Conservation (phyloP, 305 asterid genomes). For the Fraxinus ornus region DNA sequence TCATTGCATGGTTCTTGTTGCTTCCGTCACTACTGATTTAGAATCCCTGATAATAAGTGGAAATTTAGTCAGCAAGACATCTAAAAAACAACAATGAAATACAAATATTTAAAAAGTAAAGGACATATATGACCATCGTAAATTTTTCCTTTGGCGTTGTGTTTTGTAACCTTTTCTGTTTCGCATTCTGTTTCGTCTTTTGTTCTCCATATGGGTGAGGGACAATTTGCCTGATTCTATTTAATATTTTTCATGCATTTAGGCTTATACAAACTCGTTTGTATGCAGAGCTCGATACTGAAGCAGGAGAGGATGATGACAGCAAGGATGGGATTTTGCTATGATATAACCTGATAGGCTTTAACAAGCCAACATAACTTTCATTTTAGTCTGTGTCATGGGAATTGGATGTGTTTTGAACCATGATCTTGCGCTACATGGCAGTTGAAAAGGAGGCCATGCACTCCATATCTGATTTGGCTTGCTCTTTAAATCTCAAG, state of each 20-base stretch:
- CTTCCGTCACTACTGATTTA: not conserved
- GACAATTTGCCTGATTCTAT: not conserved
- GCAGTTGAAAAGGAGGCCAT: conserved; percentile 19
- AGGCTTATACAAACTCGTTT: not conserved
- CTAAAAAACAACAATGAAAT: not conserved
- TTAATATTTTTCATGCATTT: not conserved
- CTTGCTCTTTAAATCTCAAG: conserved; percentile 24
- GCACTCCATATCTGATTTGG: conserved; percentile 19
- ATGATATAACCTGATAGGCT: conserved; percentile 13
- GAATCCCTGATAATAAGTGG: not conserved
- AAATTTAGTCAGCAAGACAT: not conserved
- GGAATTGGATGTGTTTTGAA: conserved; percentile 17
- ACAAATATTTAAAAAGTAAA: not conserved
- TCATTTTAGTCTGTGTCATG: conserved; percentile 17
- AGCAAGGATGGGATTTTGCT: not conserved
- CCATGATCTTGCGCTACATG: conserved; percentile 14
- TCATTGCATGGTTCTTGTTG: not conserved
- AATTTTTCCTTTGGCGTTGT: not conserved
- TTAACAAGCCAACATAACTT: conserved; percentile 13
- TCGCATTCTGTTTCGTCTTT: not conserved
- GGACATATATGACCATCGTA: not conserved
- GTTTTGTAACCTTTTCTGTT: not conserved
- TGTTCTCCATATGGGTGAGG: not conserved
- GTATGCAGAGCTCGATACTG: conserved; percentile 23
- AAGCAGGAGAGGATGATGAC: conserved; percentile 4